A percentile compares a stretch with the other conserved stretches of the same genome.
Evolutionary conservation across 73 alveolate species (phyloP).

Genomic region (Stentor roeselii): DNA sequence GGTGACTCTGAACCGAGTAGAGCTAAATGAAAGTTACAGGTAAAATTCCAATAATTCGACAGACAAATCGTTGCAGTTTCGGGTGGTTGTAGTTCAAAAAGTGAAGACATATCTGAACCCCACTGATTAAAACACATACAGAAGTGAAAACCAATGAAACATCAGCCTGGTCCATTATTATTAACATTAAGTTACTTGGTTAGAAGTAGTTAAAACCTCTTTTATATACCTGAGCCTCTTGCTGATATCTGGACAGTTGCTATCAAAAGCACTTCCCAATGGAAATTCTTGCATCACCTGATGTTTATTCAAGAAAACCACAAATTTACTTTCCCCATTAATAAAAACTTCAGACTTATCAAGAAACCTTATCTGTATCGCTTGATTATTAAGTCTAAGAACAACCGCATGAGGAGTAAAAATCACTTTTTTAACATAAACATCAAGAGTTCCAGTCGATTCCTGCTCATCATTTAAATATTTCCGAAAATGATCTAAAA

Average conservation of each 20-base stretch:
- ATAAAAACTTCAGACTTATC: not conserved
- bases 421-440: conserved; percentile 95
- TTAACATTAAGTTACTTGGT: too few relatives aligned
- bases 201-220: not conserved
- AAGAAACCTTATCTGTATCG: conserved; percentile 89
- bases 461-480: not conserved
- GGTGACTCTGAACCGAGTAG: conserved; percentile 46
- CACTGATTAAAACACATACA: conserved; percentile 29
- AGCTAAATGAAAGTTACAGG: conserved; percentile 47
- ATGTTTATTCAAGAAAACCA: not conserved
- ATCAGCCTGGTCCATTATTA: too few relatives aligned
- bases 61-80: conserved; percentile 39
- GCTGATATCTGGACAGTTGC: not conserved
- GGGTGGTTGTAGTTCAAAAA: conserved; percentile 57
- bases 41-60: conserved; percentile 61
- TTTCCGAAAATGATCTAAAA: not conserved
- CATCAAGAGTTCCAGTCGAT: not conserved
- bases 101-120: conserved; percentile 40
- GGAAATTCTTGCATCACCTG: not conserved
- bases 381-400: conserved; percentile 93
- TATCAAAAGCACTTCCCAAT: not conserved
- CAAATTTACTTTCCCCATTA: not conserved
- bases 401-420: conserved; percentile 93
- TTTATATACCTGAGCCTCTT: not conserved
- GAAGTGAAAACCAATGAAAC: not conserved